Evolutionary conservation across 345 rosid genomes (phyloP), one percentile per base, ranked within the genome.

Genomic region (Gossypium australe): DNA sequence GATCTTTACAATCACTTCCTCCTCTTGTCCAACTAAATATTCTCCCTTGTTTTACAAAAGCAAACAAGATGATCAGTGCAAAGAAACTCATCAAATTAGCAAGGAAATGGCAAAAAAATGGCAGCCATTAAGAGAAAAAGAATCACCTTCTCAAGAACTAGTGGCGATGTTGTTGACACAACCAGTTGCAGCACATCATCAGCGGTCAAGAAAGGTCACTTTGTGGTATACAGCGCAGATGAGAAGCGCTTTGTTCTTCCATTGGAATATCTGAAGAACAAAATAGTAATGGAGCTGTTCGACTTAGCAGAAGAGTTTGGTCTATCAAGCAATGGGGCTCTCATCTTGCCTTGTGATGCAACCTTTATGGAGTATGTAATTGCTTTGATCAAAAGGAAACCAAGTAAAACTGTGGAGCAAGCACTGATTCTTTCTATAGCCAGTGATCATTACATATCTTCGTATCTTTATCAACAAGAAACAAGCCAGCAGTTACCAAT

Each of bases 251-350:
- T 81, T 29, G 41, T 62, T 58, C 74, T 85, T 51, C 84, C 88
- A 0, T 70, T 85, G 38, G 47, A 38, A 58, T 70, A 74, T 63
- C 78, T 87, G 27, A 27, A 57, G 55, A 77, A 62, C 9, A 17
- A 51, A 10, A 55, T 85, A 61, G 72, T 73, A 9, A 45, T 67
- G 16, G 72, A 80, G 71, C 79, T 85, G 22, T 67, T 81, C 61
- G 49, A 1, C 8, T 38, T 77, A 57, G 80, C 83, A 65, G 83
- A 87, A 24, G 88, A 83, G 69, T 80, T 76, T 55, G 90, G 84
- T 14, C 63, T 73, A 4, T 79, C 84, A 0, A 63, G 75, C 13
- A 17, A 72, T 1, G 72, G 83, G 1, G 82, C 82, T 20, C 77
- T 84, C 59, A 85, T 67, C 1, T 49, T 83, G 47, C 82, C 85